Conservation (phyloP, 768 basidiomycete species). For the Coprinellus micaceus region DNA sequence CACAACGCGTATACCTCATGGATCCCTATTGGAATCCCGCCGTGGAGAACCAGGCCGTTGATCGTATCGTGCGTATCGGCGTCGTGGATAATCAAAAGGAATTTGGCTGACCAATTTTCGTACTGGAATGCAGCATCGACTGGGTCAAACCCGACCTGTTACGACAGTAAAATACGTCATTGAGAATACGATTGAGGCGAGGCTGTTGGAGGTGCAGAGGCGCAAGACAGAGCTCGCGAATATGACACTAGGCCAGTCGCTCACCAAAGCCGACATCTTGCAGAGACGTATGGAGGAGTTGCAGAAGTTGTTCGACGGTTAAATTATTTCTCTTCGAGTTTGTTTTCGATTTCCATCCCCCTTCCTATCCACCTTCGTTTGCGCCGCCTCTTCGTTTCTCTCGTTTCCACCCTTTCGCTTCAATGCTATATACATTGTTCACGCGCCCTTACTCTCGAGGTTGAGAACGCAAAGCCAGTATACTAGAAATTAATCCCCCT, state of each 20-base stretch:
- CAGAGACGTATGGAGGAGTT: slow-evolving; percentile 88
- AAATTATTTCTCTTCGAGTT: slow-evolving; percentile 2
- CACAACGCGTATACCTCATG: slow-evolving; percentile 91
- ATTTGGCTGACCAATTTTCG: background rate
- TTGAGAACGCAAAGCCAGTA: background rate
- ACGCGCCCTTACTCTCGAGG: background rate
- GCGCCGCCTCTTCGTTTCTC: too few relatives aligned
- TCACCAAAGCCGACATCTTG: slow-evolving; percentile 85
- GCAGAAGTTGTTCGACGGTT: slow-evolving; percentile 54
- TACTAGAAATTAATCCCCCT: background rate
- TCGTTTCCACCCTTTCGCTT: background rate
- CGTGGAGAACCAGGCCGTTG: slow-evolving; percentile 96
- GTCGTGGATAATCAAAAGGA: too few relatives aligned
- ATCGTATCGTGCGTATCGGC: slow-evolving; percentile 89
- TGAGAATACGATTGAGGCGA: slow-evolving; percentile 89
- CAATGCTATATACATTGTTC: background rate
- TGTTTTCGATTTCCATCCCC: too few relatives aligned
- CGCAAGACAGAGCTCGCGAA: slow-evolving; percentile 95
- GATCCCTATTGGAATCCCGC: slow-evolving; percentile 99
- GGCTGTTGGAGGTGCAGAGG: slow-evolving; percentile 87
- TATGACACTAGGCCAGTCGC: slow-evolving; percentile 83
- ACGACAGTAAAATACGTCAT: slow-evolving; percentile 92
- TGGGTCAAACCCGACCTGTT: slow-evolving; percentile 91
- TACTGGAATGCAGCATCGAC: slow-evolving; percentile 65
- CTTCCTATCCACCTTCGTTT: too few relatives aligned